A percentile compares a stretch with the other conserved stretches of the same genome.
Evolutionary conservation across 2,329 filamentous ascomycete species (phyloP).

Genomic region (Tricladium varicosporioides): DNA sequence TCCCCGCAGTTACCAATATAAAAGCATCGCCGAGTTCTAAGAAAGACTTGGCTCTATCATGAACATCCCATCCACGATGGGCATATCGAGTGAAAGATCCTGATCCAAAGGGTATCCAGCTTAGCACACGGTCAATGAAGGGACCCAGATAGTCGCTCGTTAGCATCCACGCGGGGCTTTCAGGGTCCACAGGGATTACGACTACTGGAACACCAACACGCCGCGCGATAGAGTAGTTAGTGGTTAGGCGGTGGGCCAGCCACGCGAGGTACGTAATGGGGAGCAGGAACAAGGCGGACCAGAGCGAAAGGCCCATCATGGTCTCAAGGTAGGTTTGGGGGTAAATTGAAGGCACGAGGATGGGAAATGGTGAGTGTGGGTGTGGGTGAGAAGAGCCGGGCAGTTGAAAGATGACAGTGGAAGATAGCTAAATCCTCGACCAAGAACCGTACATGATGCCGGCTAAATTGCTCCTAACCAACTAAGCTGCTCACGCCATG

Average conservation of each 20-base stretch:
- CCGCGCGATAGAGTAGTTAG: not conserved
- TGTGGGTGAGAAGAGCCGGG: too few species aligned
- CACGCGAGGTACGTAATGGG: not conserved
- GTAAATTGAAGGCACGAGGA: too few species aligned
- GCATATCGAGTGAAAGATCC: not conserved
- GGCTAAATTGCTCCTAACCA: too few species aligned
- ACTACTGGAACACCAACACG: not conserved
- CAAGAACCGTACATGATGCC: too few species aligned
- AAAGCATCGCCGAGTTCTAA: not conserved
- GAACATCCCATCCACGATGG: not conserved
- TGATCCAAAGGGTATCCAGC: not conserved
- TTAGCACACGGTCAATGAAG: not conserved
- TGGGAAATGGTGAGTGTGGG: too few species aligned
- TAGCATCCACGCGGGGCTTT: constrained; percentile 1
- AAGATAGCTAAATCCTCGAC: too few species aligned
- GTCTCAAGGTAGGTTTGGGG: too few species aligned
- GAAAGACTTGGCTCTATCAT: not conserved
- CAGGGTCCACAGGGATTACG: not conserved
- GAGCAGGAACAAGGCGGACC: not conserved
- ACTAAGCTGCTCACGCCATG: too few species aligned
- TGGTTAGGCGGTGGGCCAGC: not conserved
- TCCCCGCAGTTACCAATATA: not conserved
- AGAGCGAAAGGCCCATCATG: too few species aligned
- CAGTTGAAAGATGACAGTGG: too few species aligned
- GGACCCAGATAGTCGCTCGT: not conserved